Percentiles rank a stretch among this genome's conserved stretches.
Conservation (phyloP, 306 rosid genomes). For the Clitoria ternatea region DNA sequence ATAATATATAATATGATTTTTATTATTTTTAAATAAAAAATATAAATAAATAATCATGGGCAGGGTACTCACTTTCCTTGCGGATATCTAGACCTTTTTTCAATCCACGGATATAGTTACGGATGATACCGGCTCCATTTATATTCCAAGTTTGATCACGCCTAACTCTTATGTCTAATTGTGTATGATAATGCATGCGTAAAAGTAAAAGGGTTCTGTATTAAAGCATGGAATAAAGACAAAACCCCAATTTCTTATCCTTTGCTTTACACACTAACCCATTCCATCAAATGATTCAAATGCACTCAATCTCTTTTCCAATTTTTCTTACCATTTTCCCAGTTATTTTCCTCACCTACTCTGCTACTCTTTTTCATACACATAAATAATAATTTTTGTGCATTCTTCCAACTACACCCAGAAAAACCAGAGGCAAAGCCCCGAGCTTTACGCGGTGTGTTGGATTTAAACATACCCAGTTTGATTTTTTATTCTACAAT, state of each 20-base stretch:
- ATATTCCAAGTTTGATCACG: too few relatives aligned
- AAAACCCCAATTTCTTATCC: slow-evolving; percentile 31
- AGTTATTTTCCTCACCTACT: slow-evolving; percentile 43
- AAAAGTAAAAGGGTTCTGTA: slow-evolving; percentile 30
- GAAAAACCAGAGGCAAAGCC: neutral
- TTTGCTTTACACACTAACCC: slow-evolving; percentile 31
- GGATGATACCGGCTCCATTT: too few relatives aligned
- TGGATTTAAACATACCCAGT: slow-evolving; percentile 32
- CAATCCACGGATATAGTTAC: too few relatives aligned
- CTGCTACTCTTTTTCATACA: slow-evolving; percentile 4
- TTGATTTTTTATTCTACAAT: neutral
- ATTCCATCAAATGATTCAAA: slow-evolving; percentile 29
- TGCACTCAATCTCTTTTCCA: slow-evolving; percentile 29
- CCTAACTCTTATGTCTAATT: neutral
- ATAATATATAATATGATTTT: too few relatives aligned
- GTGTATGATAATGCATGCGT: neutral
- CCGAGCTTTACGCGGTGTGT: slow-evolving; percentile 11
- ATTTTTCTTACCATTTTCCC: slow-evolving; percentile 25
- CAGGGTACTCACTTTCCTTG: too few relatives aligned
- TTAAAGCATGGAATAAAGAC: slow-evolving; percentile 32
- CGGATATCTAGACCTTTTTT: too few relatives aligned
- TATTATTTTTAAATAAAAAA: too few relatives aligned
- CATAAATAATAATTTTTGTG: neutral
- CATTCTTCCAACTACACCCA: slow-evolving; percentile 16
- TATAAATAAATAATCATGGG: too few relatives aligned